Evolutionary conservation across 2,329 filamentous ascomycete genomes (phyloP).

Genomic region (Colletotrichum tamarilloi): DNA sequence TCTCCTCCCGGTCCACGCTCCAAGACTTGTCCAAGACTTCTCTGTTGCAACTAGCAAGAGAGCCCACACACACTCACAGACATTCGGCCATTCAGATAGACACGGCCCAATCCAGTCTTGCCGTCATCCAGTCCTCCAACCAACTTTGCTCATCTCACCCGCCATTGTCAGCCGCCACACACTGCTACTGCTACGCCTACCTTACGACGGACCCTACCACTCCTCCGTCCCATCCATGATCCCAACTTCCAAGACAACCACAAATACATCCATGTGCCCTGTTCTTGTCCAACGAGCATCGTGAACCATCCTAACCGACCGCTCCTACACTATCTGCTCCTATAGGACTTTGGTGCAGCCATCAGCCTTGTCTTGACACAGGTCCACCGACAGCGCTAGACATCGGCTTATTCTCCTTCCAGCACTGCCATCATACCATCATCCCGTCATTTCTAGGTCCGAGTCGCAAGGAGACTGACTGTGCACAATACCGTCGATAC

Average conservation of each 20-base stretch:
- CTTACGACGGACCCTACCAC: not conserved
- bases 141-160: conserved; percentile 32
- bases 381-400: conserved; percentile 4
- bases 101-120: conserved; percentile 10
- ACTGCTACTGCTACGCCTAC: not conserved
- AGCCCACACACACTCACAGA: not conserved
- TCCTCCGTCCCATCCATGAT: not conserved
- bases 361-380: conserved; percentile 16
- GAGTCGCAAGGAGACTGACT: not conserved
- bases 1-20: conserved; percentile 30
- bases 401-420: conserved; percentile 28
- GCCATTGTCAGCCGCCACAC: conserved; percentile 28
- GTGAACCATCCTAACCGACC: not conserved
- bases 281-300: not conserved
- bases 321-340: not conserved
- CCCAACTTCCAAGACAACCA: conserved; percentile 8
- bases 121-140: conserved; percentile 3
- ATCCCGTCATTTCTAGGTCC: not conserved
- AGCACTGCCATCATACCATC: conserved; percentile 28
- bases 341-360: not conserved
- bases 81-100: not conserved
- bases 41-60: not conserved
- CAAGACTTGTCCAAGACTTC: conserved; percentile 10
- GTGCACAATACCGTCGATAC: not conserved
- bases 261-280: conserved; percentile 13